Percentiles rank a stretch among this genome's conserved stretches.
These are phyloP conservation scores for Dryadomyces sulphureus DNA, from an alignment of 2,329 filamentous ascomycete species.

Conservation along the genomic window DNA sequence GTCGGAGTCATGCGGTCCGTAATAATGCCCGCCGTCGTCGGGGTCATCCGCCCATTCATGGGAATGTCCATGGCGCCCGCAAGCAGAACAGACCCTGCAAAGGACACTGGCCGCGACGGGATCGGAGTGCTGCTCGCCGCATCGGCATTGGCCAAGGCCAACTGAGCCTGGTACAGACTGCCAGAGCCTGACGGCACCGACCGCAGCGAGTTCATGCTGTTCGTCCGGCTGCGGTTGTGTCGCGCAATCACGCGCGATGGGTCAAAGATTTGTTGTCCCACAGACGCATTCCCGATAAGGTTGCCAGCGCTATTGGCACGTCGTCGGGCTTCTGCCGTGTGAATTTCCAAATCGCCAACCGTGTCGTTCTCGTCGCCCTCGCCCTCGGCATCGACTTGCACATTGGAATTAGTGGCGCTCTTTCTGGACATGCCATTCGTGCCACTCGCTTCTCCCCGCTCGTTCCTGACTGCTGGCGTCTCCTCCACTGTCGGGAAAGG, in stretches of 20 bases:
- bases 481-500: background rate
- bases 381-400: background rate
- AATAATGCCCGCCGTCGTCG: conserved; percentile 1
- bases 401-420: background rate
- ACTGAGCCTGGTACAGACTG: conserved; percentile 1
- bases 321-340: background rate
- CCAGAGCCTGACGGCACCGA: conserved; percentile 4
- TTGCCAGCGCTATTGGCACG: conserved; percentile 1
- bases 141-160: background rate
- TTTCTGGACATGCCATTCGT: too few relatives aligned
- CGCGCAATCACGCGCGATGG: conserved; percentile 7
- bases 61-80: background rate
- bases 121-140: background rate
- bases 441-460: too few relatives aligned
- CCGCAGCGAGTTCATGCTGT: conserved; percentile 5
- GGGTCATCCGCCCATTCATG: background rate
- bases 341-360: conserved; percentile 2
- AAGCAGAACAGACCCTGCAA: background rate
- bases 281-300: background rate
- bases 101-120: background rate
- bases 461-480: background rate
- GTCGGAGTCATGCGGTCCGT: conserved; percentile 7
- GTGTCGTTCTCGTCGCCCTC: conserved; percentile 1
- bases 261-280: conserved; percentile 5
- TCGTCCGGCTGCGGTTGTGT: conserved; percentile 8